Base-by-base conservation (phyloP, 306 rosid species). In the Prunus davidiana region DNA sequence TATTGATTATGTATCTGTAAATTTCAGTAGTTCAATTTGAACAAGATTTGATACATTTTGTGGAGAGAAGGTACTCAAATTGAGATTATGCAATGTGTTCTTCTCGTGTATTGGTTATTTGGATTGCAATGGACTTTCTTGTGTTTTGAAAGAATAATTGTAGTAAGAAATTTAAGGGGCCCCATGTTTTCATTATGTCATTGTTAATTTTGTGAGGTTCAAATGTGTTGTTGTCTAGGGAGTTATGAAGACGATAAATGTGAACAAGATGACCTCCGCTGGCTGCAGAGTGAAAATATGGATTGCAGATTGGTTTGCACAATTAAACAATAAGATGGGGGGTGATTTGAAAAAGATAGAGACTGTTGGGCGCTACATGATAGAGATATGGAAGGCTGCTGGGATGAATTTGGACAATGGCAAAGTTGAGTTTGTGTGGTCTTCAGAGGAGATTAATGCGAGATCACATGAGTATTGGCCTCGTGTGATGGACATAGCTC, bases 261-360 rank as follows among this genome's bases (percentile, higher is more conserved):
- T 92, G 79, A 92, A 93, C 87, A 91, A 89, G 86, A 88, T 93
- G 68, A 91, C 87, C 6, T 71, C 88, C 11, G 83, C 93, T 8
- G 98, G 98, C 5, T 93, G 98, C 64, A 80, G 83, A 27, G 91
- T 91, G 78, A 93, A 91, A 71, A 91, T 93, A 43, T 93, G 93
- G 97, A 88, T 93, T 80, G 93, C 97, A 3, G 98, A 93, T 86
- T 91, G 96, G 97, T 91, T 87, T 87, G 97, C 98, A 7, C 89
- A 86, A 87, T 83, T 91, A 2, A 90, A 91, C 84, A 91, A 91
- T 47, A 91, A 91, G 74, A 91, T 93, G 94, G 94, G 93, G 0
- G 94, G 96, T 62, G 93, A 91, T 81, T 80, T 91, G 86, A 87
- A 93, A 91, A 91, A 71, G 85, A 91, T 90, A 0, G 89, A 93